Base-by-base conservation (phyloP, 2,329 filamentous ascomycete genomes). In the Calonectria montana region DNA sequence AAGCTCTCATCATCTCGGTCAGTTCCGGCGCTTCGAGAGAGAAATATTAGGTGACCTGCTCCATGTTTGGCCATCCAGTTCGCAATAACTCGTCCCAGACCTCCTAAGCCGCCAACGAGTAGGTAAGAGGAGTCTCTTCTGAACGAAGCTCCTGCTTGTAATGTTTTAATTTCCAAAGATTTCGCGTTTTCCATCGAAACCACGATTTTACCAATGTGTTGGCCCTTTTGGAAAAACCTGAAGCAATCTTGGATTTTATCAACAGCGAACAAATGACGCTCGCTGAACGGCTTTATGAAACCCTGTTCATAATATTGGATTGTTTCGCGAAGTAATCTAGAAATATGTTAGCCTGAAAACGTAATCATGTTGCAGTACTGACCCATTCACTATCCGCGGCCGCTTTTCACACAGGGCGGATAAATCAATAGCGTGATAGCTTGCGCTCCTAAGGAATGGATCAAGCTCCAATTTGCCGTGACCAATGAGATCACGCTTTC, bases 11-110 rank as follows among this genome's bases (percentile, higher is more conserved):
- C 77, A 2, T 57, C 35, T 1, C 75, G 61, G 4, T 73, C 79
- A 0, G 73, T 27, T 0, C 70, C 23, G 1, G 80, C 82, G 0
- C 78, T 79, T 12, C 82, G 72, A 0, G 81, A 81, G 0, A 82
- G 71, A 10, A 83, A 75, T 0, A 83, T 69, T 4, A 84, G 74
- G 27, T 79, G 68, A 13, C 73, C 79, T 0, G 81, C 82, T 0
- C 75, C 75, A 0, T 57, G 48, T 3, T 70, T 64, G 8, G 29
- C 72, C 50, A 77, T 45, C 75, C 76, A 76, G 1, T 27, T 50
- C 0, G 80, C 77, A 0, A 82, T 66, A 0, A 73, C 45, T 31
- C 70, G 64, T 2, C 80, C 80, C 1, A 81, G 66, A 5, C 80
- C 79, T 0, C 76, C 76, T 2, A 75, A 41, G 2, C 80, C 80